Evolutionary conservation across 2,329 filamentous ascomycete genomes (phyloP).

Genomic region (Trichoderma harzianum): DNA sequence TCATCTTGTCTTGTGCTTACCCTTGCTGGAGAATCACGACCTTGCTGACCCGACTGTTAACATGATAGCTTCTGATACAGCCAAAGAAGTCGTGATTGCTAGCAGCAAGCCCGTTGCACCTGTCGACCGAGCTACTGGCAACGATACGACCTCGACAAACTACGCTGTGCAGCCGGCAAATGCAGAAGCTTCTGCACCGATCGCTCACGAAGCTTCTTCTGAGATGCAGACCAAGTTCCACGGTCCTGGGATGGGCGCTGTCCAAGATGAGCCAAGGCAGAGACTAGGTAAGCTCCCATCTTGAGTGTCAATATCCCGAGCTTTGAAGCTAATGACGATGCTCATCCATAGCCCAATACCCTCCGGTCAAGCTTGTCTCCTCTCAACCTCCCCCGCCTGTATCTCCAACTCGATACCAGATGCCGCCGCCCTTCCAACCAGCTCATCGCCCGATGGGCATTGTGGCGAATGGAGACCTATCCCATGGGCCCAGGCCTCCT

Average conservation of each 20-base stretch:
- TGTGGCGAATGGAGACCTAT: conserved; percentile 33
- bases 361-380: conserved; percentile 5
- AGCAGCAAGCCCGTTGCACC: not conserved
- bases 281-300: conserved; percentile 20
- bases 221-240: conserved; percentile 10
- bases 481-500: conserved; percentile 32
- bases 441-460: conserved; percentile 30
- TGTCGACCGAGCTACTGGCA: not conserved
- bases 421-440: conserved; percentile 44
- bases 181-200: not conserved
- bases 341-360: conserved; percentile 8
- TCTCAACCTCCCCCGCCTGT: conserved; percentile 32
- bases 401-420: conserved; percentile 39
- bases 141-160: not conserved
- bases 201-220: conserved; percentile 4
- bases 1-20: not conserved
- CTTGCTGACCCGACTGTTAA: not conserved
- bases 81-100: not conserved
- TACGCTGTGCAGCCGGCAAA: conserved; percentile 4
- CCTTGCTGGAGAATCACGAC: not conserved
- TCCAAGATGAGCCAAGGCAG: conserved; percentile 13
- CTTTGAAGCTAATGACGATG: not conserved
- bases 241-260: not conserved
- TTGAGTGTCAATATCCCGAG: not conserved
- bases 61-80: not conserved